Percentiles rank a stretch among this genome's conserved stretches.
Evolutionary conservation across 1,139 yeast species (phyloP).

Genomic region (Protomyces inundatus): DNA sequence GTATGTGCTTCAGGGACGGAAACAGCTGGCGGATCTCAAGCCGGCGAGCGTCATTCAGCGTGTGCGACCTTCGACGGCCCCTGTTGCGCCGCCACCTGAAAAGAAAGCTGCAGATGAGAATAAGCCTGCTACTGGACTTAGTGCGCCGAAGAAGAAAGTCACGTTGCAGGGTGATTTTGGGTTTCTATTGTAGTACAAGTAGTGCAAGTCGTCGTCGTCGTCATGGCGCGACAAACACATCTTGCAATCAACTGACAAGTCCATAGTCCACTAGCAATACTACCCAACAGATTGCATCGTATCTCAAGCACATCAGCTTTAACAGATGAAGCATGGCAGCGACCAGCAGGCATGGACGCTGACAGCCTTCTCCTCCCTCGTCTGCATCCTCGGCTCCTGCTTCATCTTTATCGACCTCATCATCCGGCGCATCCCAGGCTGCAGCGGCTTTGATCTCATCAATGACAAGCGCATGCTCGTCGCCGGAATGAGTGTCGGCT

Average conservation of each 20-base stretch:
- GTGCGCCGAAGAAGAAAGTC: not conserved
- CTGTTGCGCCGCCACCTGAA: not conserved
- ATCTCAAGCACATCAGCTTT: not conserved
- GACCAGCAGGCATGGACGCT: conserved; percentile 53
- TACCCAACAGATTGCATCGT: not conserved
- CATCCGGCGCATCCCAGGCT: conserved; percentile 15
- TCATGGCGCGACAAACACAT: no score
- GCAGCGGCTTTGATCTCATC: conserved; percentile 5
- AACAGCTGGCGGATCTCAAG: not conserved
- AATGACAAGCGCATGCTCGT: conserved; percentile 44
- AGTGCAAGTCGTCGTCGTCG: no score
- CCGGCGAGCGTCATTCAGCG: not conserved
- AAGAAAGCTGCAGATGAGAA: not conserved
- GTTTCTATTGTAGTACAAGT: not conserved
- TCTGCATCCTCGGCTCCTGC: conserved; percentile 57
- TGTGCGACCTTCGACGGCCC: not conserved
- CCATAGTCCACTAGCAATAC: no score
- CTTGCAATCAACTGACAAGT: no score
- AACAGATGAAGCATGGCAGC: conserved; percentile 3
- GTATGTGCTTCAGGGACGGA: conserved; percentile 14
- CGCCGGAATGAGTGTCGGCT: conserved; percentile 55
- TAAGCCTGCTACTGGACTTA: not conserved
- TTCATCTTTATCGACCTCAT: conserved; percentile 48
- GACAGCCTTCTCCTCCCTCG: conserved; percentile 51
- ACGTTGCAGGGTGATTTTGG: not conserved